Percentiles rank a stretch among this genome's conserved stretches.
phyloP scores from a whole-genome alignment of 2,329 filamentous ascomycete genomes.

The Aspergillus novofumigatus region DNA sequence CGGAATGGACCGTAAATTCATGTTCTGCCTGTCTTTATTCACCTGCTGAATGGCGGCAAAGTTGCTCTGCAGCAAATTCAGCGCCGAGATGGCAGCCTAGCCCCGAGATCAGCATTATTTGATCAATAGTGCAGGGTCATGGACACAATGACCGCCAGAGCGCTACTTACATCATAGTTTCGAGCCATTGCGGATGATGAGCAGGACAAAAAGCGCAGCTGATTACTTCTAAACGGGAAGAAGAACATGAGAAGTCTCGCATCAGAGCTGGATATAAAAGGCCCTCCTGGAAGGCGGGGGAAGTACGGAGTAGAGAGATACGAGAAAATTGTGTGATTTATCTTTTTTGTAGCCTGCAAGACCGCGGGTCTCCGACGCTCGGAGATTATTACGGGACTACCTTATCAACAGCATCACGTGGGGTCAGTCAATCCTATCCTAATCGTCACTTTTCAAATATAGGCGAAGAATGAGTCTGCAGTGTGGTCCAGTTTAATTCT shows the following conservation, averaged over 20 bases:
- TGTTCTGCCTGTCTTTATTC: slow-evolving; percentile 65
- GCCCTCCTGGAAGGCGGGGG: not conserved
- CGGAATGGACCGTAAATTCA: slow-evolving; percentile 72
- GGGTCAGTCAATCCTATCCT: not conserved
- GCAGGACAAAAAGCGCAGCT: slow-evolving; percentile 27
- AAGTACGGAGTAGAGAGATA: not conserved
- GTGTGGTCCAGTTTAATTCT: not conserved
- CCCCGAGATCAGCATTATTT: not conserved
- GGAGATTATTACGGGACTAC: slow-evolving; percentile 3
- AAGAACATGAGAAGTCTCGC: slow-evolving; percentile 22
- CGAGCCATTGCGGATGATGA: slow-evolving; percentile 33
- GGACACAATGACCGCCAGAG: not conserved
- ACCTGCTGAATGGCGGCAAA: slow-evolving; percentile 72
- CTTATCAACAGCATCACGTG: not conserved
- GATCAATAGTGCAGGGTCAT: not conserved
- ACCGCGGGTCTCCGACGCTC: slow-evolving; percentile 13
- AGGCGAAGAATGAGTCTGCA: not conserved
- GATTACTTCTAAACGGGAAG: slow-evolving; percentile 13
- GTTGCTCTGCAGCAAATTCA: slow-evolving; percentile 77
- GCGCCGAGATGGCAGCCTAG: slow-evolving; percentile 65
- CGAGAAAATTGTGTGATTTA: slow-evolving; percentile 7
- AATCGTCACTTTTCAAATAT: not conserved
- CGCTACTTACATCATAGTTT: slow-evolving; percentile 33
- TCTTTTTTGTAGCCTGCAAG: not conserved
- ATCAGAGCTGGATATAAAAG: slow-evolving; percentile 19